Evolutionary conservation across 2,329 filamentous ascomycete genomes (phyloP), one percentile per base, ranked within the genome.

Genomic region (Dactylellina parvicollis): DNA sequence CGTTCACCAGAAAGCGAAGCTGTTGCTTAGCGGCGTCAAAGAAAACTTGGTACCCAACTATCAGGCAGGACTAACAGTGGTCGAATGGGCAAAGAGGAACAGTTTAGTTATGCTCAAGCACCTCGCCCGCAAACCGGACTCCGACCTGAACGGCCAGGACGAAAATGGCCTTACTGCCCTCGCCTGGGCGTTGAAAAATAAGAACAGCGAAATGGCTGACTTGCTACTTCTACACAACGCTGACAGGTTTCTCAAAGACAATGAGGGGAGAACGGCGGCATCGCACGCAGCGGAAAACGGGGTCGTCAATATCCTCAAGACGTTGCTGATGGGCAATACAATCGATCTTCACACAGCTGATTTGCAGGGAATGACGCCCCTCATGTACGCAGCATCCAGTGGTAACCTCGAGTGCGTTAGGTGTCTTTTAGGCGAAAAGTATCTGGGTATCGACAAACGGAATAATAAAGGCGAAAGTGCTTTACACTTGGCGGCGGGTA

Each of bases 31-130:
- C n/a, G 57, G 67, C 14, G 67, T 42, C 8, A 44, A 32, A 4
- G 57, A 72, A 34, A 42, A 59, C n/a, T 14, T 57, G 14, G 50
- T 72, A 22, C 57, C 26, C 7, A 50, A 54, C 2, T 72, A 71
- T 18, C 30, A 46, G 34, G n/a, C 20, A 1, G 49, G 52, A 14
- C 30, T 57, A 18, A 42, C 24, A 4, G 16, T 49, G 26, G 38
- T 57, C 24, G 66, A 71, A 3, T 72, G 67, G 67, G 67, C 59
- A 12, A 64, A 60, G 28, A 32, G 30, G 24, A 47, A 65, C 10
- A 64, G 46, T 3, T 5, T 65, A 4, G 24, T 65, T 2, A 46
- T 72, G 30, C 20, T 72, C 9, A 64, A 49, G 18, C 65, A 65
- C 16, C 67, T 72, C 3, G 46, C 40, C 10, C 28, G 59, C 1